phyloP scores from a whole-genome alignment of 140 eudicot genomes.

The Erigeron philadelphicus region DNA sequence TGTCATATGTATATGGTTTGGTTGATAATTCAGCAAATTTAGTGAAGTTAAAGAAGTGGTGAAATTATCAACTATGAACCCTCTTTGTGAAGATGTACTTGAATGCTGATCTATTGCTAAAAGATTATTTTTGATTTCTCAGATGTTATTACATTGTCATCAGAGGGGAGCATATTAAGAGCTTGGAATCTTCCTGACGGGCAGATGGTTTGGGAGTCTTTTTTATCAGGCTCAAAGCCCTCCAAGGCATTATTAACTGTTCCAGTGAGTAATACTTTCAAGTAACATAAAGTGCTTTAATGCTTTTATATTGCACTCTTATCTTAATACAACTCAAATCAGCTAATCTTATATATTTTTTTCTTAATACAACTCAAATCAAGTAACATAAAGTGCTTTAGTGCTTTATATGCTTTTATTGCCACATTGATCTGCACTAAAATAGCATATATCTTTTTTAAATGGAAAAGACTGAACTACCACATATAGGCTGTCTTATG shows the following conservation, averaged over 20 bases:
- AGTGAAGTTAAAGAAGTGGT: too few species aligned
- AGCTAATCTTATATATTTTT: neutral
- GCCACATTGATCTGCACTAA: neutral
- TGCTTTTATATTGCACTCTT: neutral
- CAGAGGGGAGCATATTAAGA: slow-evolving; percentile 79
- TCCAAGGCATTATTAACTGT: slow-evolving; percentile 55
- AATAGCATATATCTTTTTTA: neutral
- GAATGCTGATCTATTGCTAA: neutral
- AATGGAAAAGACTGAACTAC: neutral
- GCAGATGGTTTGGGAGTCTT: slow-evolving; percentile 97
- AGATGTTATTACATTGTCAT: slow-evolving; percentile 88
- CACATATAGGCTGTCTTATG: slow-evolving; percentile 3
- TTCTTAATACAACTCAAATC: too few species aligned
- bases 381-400: neutral
- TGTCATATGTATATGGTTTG: too few species aligned
- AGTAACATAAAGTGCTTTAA: slow-evolving; percentile 4
- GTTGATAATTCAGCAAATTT: too few species aligned
- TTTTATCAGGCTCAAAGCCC: slow-evolving; percentile 54
- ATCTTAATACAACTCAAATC: neutral
- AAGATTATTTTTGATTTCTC: slow-evolving; percentile 20
- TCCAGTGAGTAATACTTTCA: slow-evolving; percentile 40
- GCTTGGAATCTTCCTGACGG: slow-evolving; percentile 99
- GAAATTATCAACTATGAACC: too few species aligned
- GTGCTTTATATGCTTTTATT: too few species aligned
- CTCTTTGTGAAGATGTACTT: too few species aligned